phyloP scores from a whole-genome alignment of 257 asterid species.

The Solanum neorickii region DNA sequence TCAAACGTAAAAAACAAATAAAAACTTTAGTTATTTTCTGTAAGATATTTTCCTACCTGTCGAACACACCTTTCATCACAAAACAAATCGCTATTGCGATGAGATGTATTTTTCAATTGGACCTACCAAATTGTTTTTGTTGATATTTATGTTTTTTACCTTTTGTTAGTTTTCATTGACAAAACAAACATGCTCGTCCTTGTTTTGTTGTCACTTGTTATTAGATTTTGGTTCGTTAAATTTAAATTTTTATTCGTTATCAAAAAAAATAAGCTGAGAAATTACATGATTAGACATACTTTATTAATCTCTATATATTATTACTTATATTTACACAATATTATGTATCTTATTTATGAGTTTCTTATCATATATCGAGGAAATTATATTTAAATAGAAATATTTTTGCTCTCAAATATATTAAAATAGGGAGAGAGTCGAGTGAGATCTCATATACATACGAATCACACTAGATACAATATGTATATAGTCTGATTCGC shows the following conservation, averaged over 20 bases:
- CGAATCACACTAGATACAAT: not conserved
- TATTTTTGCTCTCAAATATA: not conserved
- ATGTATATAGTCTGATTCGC: not conserved
- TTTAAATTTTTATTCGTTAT: not conserved
- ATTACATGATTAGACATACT: not conserved
- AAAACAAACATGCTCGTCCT: not conserved
- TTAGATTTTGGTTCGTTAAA: not conserved
- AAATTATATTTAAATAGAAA: no score
- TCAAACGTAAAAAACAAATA: rapidly evolving
- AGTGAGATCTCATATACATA: not conserved
- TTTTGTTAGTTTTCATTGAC: not conserved
- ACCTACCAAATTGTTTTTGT: not conserved
- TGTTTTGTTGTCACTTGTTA: not conserved
- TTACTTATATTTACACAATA: no score
- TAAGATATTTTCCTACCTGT: not conserved
- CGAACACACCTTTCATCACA: not conserved
- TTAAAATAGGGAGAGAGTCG: not conserved
- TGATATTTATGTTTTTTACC: not conserved
- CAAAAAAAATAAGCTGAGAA: not conserved
- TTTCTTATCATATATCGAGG: no score
- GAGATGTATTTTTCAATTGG: not conserved
- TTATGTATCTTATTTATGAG: no score
- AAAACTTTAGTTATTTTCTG: not conserved
- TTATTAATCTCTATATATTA: no score
- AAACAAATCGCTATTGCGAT: not conserved